These are phyloP conservation scores for Stereocaulon alpinum DNA, from an alignment of 495 filamentous ascomycete genomes.

Conservation along the genomic window DNA sequence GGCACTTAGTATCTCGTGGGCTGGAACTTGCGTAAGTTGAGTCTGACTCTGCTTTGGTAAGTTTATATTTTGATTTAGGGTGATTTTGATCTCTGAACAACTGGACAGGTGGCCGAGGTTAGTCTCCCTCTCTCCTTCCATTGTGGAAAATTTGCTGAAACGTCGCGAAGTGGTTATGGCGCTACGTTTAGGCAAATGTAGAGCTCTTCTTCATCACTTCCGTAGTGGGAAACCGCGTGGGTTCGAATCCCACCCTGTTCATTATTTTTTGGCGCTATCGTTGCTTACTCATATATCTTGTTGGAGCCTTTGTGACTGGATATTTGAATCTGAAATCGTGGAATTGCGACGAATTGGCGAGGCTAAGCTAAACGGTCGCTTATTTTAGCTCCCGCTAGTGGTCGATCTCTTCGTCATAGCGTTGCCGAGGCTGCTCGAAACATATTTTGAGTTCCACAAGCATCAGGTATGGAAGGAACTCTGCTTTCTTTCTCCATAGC, in stretches of 20 bases:
- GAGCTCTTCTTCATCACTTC: slow-evolving; percentile 6
- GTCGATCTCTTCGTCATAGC: background rate
- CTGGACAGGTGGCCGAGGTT: too few relatives aligned
- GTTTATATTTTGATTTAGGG: too few relatives aligned
- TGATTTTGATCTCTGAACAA: too few relatives aligned
- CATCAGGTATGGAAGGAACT: background rate
- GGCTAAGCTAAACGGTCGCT: background rate
- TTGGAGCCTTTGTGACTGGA: background rate
- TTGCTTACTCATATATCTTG: too few relatives aligned
- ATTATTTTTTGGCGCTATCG: slow-evolving; percentile 5
- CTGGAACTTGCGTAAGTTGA: too few relatives aligned
- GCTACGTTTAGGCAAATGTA: slow-evolving; percentile 24
- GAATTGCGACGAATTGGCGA: background rate
- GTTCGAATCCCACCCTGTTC: slow-evolving; percentile 47
- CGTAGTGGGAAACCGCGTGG: slow-evolving; percentile 39
- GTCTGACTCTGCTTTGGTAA: too few relatives aligned
- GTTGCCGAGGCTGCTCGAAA: background rate
- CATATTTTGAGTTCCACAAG: background rate
- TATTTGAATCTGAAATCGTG: background rate
- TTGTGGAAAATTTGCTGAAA: too few relatives aligned
- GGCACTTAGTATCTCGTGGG: too few relatives aligned
- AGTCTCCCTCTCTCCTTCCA: too few relatives aligned
- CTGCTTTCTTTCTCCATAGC: background rate
- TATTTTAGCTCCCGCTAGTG: background rate
- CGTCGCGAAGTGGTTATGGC: slow-evolving; percentile 26